Conservation (phyloP, 441 rosid species). For the Gossypium schwendimanii region DNA sequence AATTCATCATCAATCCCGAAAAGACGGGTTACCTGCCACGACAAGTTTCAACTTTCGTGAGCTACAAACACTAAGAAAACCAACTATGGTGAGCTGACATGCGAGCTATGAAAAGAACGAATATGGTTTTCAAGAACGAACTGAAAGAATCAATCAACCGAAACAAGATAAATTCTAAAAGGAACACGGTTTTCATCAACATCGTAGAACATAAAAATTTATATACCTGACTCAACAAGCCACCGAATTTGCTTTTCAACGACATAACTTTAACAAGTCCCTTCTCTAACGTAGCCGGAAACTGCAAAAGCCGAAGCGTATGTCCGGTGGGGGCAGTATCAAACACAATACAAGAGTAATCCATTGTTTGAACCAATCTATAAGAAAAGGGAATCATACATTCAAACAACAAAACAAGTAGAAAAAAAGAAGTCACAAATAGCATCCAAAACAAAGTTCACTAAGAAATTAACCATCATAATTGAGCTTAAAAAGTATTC, state of each 20-base stretch:
- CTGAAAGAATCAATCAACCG: background rate
- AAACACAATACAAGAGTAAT: slow-evolving; percentile 36
- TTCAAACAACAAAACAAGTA: slow-evolving; percentile 5
- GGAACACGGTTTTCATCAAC: background rate
- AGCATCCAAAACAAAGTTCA: background rate
- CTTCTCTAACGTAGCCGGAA: slow-evolving; percentile 84
- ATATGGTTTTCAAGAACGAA: background rate
- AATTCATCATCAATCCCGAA: slow-evolving; percentile 79
- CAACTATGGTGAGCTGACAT: background rate
- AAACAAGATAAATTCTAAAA: background rate
- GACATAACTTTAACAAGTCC: slow-evolving; percentile 37
- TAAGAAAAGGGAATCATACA: slow-evolving; percentile 8
- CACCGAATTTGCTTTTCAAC: slow-evolving; percentile 87
- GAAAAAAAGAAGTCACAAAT: background rate
- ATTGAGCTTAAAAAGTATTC: background rate
- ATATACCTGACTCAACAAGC: slow-evolving; percentile 74
- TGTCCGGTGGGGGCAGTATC: slow-evolving; percentile 99
- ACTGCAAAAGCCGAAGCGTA: slow-evolving; percentile 87
- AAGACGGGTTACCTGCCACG: slow-evolving; percentile 67
- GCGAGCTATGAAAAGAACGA: background rate
- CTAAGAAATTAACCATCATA: background rate
- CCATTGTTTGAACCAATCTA: slow-evolving; percentile 20
- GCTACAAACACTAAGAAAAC: background rate
- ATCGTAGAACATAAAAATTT: background rate
- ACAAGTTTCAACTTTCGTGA: slow-evolving; percentile 13